These are phyloP conservation scores for Setomelanomma holmii DNA, from an alignment of 2,329 filamentous ascomycete genomes.

Conservation along the genomic window DNA sequence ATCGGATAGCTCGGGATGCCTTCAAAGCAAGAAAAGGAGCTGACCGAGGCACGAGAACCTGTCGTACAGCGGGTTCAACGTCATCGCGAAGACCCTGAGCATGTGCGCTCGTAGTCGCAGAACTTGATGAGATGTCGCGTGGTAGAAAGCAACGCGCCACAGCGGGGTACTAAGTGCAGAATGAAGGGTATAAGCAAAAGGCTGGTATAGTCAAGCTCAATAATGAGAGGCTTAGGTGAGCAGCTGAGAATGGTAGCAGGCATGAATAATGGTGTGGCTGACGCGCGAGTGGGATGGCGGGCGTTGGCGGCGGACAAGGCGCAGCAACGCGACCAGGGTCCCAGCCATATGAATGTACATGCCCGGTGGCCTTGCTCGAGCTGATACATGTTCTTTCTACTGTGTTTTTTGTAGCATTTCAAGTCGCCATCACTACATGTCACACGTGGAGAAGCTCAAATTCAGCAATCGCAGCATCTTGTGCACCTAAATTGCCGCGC, in stretches of 20 bases:
- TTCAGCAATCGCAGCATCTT: background rate
- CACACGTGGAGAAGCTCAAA: background rate
- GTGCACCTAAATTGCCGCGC: background rate
- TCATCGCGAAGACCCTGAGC: slow-evolving; percentile 2
- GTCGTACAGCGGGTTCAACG: background rate
- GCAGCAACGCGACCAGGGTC: slow-evolving; percentile 8
- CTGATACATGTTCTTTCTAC: slow-evolving; percentile 3
- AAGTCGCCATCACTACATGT: background rate
- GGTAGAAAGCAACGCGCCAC: too few relatives aligned
- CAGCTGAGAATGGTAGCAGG: slow-evolving; percentile 6
- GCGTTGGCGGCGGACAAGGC: background rate
- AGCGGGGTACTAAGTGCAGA: too few relatives aligned
- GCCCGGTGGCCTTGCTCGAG: background rate
- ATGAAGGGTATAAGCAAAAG: too few relatives aligned
- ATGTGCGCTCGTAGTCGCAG: background rate
- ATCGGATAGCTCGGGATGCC: slow-evolving; percentile 15
- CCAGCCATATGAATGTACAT: slow-evolving; percentile 10
- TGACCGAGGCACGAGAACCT: slow-evolving; percentile 4
- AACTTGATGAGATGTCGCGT: background rate
- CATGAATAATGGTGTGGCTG: slow-evolving; percentile 9
- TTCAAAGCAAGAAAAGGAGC: slow-evolving; percentile 3
- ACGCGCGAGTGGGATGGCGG: background rate
- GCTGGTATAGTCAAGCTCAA: background rate
- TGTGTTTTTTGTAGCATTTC: too few relatives aligned
- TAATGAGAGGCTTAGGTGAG: slow-evolving; percentile 5